A percentile compares a stretch with the other conserved stretches of the same genome.
phyloP scores from a whole-genome alignment of 371 early-diverging fungal genomes.

The Mucor indicus region DNA sequence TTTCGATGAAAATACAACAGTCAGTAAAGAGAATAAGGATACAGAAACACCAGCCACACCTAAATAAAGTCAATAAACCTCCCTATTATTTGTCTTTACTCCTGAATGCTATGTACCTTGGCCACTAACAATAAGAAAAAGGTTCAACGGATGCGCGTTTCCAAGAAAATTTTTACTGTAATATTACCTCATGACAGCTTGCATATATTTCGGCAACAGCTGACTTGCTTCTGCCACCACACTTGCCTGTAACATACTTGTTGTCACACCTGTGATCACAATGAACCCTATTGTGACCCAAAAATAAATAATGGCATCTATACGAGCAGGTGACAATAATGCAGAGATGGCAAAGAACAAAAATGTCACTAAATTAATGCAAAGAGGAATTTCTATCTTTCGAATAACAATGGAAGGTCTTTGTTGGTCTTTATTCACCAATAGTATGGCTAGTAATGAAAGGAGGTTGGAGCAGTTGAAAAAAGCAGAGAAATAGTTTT shows the following conservation, averaged over 20 bases:
- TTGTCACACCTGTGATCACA: conserved; percentile 53
- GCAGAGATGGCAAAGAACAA: conserved; percentile 23
- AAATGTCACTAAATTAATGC: conserved; percentile 26
- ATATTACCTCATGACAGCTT: conserved; percentile 75
- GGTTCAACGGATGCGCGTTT: too few relatives aligned
- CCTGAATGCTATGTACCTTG: too few relatives aligned
- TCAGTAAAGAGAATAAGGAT: conserved; percentile 47
- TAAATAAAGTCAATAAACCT: conserved; percentile 1
- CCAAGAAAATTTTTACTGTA: too few relatives aligned
- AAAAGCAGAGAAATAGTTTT: conserved; percentile 68
- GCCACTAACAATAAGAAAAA: too few relatives aligned
- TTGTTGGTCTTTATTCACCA: too few relatives aligned
- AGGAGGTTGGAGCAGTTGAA: conserved; percentile 59
- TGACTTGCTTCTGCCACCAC: conserved; percentile 69
- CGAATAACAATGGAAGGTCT: too few relatives aligned
- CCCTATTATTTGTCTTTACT: too few relatives aligned
- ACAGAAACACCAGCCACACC: conserved; percentile 63
- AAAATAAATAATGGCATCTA: conserved; percentile 42
- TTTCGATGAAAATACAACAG: conserved; percentile 28
- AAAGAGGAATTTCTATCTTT: conserved; percentile 17
- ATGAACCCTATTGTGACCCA: conserved; percentile 53
- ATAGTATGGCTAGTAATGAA: conserved; percentile 48
- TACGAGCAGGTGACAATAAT: conserved; percentile 1
- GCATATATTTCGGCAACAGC: conserved; percentile 64
- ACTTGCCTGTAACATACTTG: conserved; percentile 62